Base-by-base conservation (phyloP, 208 protist genomes). In the Crithidia bombi region DNA sequence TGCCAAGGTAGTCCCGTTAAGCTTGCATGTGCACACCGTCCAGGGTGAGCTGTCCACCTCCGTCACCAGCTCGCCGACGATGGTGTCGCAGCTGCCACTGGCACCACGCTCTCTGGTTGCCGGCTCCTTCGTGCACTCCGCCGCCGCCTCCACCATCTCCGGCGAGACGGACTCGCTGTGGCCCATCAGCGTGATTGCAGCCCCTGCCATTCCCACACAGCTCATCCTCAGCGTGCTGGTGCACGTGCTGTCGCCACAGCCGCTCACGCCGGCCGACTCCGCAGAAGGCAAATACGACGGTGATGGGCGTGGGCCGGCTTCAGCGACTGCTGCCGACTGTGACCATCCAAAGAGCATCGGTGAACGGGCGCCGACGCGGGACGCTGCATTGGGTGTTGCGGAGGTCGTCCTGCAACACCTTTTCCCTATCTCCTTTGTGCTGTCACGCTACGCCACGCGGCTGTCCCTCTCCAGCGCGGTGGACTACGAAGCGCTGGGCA, bases 171-270 rank as follows among this genome's bases (percentile, higher is more conserved):
- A 65, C 43, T 69, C 69, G 41, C 21, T 51, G 52, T 57, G 41
- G 26, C 43, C 46, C 7, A 11, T 23, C 44, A 66, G 33, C 35
- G 46, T 56, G 32, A 39, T 26, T 17, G 46, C 38, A 6, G 23
- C 43, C 12, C 36, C 62, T 15, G 54, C 57, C 47, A 65, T 41
- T 0, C 71, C 64, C 5, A 77, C 64, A 6, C 54, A 58, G 19
- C 49, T 77, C 17, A 61, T 66, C 47, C 35, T 77, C 57, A 77
- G 57, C 11, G 39, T 77, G 47, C 71, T 77, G 17, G 46, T 71
- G 64, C 71, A 77, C 33, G 56, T 63, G 41, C 46, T 23, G 30
- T 10, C 15, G 58, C 56, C n/a, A 7, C 33, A 3, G 5, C 23
- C 33, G 21, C 1, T 23, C 1, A 23, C 7, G 7, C 14, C 26